Conservation (phyloP, 495 filamentous ascomycete species). For the Chaetomium cochliodes region DNA sequence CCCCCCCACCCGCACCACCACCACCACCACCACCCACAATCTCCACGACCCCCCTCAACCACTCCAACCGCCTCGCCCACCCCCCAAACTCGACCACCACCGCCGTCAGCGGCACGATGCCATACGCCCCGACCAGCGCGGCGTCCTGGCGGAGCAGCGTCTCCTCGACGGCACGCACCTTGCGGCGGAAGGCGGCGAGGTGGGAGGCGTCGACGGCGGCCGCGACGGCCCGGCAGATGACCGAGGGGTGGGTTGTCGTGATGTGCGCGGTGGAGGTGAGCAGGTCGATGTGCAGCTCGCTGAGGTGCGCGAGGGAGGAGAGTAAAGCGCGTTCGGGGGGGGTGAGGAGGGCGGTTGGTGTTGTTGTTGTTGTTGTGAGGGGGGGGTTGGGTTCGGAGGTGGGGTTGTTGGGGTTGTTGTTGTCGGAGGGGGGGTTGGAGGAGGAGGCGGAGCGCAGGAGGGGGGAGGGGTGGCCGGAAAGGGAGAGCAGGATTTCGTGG, state of each 20-base stretch:
- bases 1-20: constrained; percentile 54
- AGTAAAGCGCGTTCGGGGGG: constrained; percentile 82
- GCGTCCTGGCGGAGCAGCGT: constrained; percentile 68
- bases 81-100: constrained; percentile 78
- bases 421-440: constrained; percentile 30
- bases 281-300: constrained; percentile 69
- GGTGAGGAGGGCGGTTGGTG: constrained; percentile 49
- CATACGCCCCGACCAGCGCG: constrained; percentile 78
- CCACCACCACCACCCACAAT: constrained; percentile 77
- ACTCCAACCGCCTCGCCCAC: constrained; percentile 81
- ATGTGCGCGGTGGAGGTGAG: constrained; percentile 62
- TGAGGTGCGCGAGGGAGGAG: constrained; percentile 68
- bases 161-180: constrained; percentile 80
- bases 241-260: constrained; percentile 66
- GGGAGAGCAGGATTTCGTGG: constrained; percentile 92
- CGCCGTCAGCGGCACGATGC: constrained; percentile 85
- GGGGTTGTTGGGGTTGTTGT: constrained; percentile 27
- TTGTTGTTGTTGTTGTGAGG: constrained; percentile 33
- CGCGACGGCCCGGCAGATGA: constrained; percentile 85
- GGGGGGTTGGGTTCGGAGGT: constrained; percentile 11
- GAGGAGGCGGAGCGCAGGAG: constrained; percentile 58
- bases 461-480: constrained; percentile 88
- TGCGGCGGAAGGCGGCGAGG: constrained; percentile 74
- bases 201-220: constrained; percentile 70
- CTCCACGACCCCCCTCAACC: constrained; percentile 70